Base-by-base conservation (phyloP, 2,329 filamentous ascomycete species). In the Fusarium albosuccineum region DNA sequence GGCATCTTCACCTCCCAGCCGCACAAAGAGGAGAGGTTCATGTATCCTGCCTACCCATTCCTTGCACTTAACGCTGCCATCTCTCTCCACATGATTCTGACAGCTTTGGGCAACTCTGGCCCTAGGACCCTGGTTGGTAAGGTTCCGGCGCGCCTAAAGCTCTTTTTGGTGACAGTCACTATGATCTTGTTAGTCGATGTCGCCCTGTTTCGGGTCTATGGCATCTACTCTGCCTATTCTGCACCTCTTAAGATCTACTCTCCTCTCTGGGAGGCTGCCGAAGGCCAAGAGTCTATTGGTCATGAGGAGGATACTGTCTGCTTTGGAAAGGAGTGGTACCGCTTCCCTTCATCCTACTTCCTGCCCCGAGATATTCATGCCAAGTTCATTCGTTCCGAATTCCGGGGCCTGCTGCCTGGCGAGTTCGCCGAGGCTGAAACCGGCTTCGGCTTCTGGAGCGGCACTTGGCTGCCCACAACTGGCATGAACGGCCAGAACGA, bases 1-100 rank as follows among this genome's bases (percentile, higher is more conserved):
- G 87, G 81, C 4, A 96, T 98, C 65, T 98, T 99, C 81, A 95
- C 92, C 0, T 77, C 91, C 9, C 96, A 99, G 76, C 93, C 96
- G 14, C 96, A 99, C 81, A 99, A 99, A 75, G 96, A 99, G 77
- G 96, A 99, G 80, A 87, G 96, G 7, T 99, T 99, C 82, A 98
- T 99, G 94, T 99, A 97, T 74, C 96, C 96, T 0, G 92, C 89
- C 3, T 99, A 99, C 74, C 96, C 96, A 1, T 93, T 95, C 66
- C 84, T 99, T 37, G 91, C 92, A 0, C 84, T 99, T 36, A 97
- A 97, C 73, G 94, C 94, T 3, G 92, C 95, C 9, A 86, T 97
- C 54, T 87, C 92, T 5, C 82, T 97, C 36, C 94, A 98, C 77
- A 91, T 97, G 60, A 74, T 97, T 2, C 84, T 98, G 14, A 85